phyloP scores from a whole-genome alignment of 495 filamentous ascomycete species.

The Daldinia concentrica region DNA sequence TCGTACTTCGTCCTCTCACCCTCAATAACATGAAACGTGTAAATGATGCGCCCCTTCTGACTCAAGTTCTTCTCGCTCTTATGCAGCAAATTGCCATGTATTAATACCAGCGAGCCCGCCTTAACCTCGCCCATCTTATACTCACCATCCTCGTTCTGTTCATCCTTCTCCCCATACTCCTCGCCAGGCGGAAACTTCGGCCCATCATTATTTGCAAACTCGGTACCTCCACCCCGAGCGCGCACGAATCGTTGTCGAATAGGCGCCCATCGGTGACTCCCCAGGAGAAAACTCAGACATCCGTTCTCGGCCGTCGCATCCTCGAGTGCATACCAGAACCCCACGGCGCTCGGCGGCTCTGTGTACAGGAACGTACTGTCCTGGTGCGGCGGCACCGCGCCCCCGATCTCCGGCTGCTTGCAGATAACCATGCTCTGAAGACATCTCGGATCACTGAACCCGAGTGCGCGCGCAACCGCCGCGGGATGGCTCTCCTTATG shows the following conservation, averaged over 20 bases:
- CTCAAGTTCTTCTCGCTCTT: conserved; percentile 95
- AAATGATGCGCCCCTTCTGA: conserved; percentile 86
- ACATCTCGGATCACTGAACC: conserved; percentile 73
- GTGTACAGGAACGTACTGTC: conserved; percentile 95
- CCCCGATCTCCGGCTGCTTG: conserved; percentile 97
- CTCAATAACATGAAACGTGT: conserved; percentile 98
- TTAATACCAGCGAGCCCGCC: conserved; percentile 88
- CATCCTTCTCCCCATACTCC: conserved; percentile 51
- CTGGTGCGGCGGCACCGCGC: conserved; percentile 85
- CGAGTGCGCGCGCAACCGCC: conserved; percentile 73
- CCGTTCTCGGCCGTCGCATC: conserved; percentile 87
- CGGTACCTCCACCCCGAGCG: conserved; percentile 55
- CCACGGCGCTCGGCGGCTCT: conserved; percentile 86
- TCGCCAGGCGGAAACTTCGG: conserved; percentile 54
- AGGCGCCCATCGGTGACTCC: conserved; percentile 73
- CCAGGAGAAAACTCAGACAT: conserved; percentile 83
- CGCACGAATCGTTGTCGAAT: conserved; percentile 80
- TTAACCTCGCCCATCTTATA: conserved; percentile 82
- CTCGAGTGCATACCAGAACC: conserved; percentile 96
- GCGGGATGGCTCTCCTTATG: conserved; percentile 52
- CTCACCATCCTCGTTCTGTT: conserved; percentile 53
- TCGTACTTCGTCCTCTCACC: conserved; percentile 80
- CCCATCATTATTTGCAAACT: conserved; percentile 61
- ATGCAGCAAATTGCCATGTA: conserved; percentile 95
- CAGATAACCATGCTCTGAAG: conserved; percentile 98